A percentile compares a stretch with the other conserved stretches of the same genome.
Evolutionary conservation across 2,329 filamentous ascomycete genomes (phyloP).

Genomic region (Scedosporium boydii): DNA sequence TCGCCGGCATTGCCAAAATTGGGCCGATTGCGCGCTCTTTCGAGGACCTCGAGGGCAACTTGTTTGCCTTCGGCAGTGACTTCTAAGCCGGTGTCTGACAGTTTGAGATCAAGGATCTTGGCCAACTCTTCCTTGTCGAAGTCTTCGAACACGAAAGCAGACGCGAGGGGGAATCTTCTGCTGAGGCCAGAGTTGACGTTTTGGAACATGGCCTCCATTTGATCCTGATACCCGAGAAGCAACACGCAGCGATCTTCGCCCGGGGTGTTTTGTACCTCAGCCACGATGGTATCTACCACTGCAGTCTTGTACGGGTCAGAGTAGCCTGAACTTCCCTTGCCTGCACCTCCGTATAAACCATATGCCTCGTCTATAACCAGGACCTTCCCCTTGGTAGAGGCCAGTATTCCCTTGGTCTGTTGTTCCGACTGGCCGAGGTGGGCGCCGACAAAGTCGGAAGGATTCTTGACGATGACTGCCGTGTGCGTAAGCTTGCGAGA

Average conservation of each 20-base stretch:
- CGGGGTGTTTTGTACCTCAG: slow-evolving; percentile 59
- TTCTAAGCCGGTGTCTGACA: slow-evolving; percentile 37
- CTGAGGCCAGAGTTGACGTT: slow-evolving; percentile 62
- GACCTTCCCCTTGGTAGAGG: slow-evolving; percentile 59
- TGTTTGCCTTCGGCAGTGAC: slow-evolving; percentile 41
- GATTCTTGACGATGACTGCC: slow-evolving; percentile 58
- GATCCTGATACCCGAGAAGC: slow-evolving; percentile 58
- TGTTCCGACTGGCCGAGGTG: slow-evolving; percentile 57
- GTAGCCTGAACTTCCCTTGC: slow-evolving; percentile 37
- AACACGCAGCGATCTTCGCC: slow-evolving; percentile 67
- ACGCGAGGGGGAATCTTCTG: slow-evolving; percentile 53
- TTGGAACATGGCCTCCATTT: slow-evolving; percentile 64
- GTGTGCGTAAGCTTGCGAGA: not conserved
- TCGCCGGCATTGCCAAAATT: slow-evolving; percentile 68
- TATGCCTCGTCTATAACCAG: slow-evolving; percentile 77
- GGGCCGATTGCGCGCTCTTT: slow-evolving; percentile 42
- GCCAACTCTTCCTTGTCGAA: slow-evolving; percentile 50
- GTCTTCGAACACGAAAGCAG: slow-evolving; percentile 61
- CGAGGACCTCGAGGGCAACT: slow-evolving; percentile 49
- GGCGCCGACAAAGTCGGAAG: slow-evolving; percentile 61
- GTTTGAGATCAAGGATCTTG: slow-evolving; percentile 52
- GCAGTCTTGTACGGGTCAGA: slow-evolving; percentile 46
- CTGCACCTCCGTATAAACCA: slow-evolving; percentile 48
- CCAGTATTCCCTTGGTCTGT: slow-evolving; percentile 63
- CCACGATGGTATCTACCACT: slow-evolving; percentile 65